Base-by-base conservation (phyloP, 2,329 filamentous ascomycete genomes). In the Microsporum ferrugineum region DNA sequence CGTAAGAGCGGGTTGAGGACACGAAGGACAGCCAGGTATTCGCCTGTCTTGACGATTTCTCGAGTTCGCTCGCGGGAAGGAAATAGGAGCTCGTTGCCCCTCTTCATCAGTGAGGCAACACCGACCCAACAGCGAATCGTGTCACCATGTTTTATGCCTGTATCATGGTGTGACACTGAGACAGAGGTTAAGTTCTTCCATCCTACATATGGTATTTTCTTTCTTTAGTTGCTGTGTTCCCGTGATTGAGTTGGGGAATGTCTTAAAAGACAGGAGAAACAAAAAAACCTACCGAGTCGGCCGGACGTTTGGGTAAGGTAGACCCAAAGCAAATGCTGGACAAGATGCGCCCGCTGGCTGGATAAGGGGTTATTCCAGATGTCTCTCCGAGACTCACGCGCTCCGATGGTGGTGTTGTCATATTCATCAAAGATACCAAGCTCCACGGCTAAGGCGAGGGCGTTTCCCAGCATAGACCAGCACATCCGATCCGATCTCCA, bases 71-170 rank as follows among this genome's bases (percentile, higher is more conserved):
- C 85, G 60, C 88, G 83, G 27, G 89, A 91, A 38, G 84, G 82
- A 74, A 95, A 96, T 5, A 96, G 79, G 66, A 85, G 84, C 68
- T 91, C 84, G 68, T 95, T 95, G 36, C 88, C 89, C 65, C 85
- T 79, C 68, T 94, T 86, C 88, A 95, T 94, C 60, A 89, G 82
- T 65, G 88, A 86, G 67, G 89, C 92, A 68, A 96, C 88, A 41
- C 89, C 87, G 0, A 89, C 85, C 91, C 91, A 96, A 71, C 57
- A 82, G 77, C 23, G 76, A 71, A 67, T 83, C 77, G 63, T 69
- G 47, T 66, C 64, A n/a, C 65, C 64, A 43, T 66, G 63, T 36
- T 65, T 66, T 17, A 58, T 38, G 41, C 60, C 62, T n/a, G 61
- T 57, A 56, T 66, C 64, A 34, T 65, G 62, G n/a, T 62, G 59